phyloP scores from a whole-genome alignment of 2,329 filamentous ascomycete species.

The Botrytis hyacinthi region DNA sequence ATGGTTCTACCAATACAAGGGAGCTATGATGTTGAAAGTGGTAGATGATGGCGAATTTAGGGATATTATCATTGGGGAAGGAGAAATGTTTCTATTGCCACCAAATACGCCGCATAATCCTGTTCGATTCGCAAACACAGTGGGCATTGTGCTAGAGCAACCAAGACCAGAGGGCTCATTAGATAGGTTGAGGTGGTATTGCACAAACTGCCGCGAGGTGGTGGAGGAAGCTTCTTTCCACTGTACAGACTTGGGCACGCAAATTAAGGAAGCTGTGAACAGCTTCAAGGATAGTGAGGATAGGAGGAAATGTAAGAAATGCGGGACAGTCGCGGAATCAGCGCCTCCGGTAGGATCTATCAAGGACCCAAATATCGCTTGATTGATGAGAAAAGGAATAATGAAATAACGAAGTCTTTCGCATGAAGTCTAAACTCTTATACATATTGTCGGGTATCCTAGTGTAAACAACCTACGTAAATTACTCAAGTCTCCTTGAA shows the following conservation, averaged over 20 bases:
- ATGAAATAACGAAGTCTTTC: not conserved
- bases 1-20: constrained; percentile 97
- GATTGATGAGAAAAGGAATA: constrained; percentile 12
- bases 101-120: constrained; percentile 97
- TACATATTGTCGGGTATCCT: constrained; percentile 14
- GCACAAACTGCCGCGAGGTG: constrained; percentile 62
- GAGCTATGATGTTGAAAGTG: constrained; percentile 89
- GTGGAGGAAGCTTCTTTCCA: constrained; percentile 87
- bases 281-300: constrained; percentile 69
- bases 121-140: constrained; percentile 86
- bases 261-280: constrained; percentile 91
- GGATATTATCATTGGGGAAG: constrained; percentile 87
- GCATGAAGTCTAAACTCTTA: not conserved
- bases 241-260: constrained; percentile 85
- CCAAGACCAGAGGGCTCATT: constrained; percentile 65
- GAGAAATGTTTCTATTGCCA: constrained; percentile 89
- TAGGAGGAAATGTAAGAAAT: constrained; percentile 72
- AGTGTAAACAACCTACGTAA: not conserved
- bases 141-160: constrained; percentile 93
- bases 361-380: constrained; percentile 53
- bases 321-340: constrained; percentile 72
- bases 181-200: constrained; percentile 91
- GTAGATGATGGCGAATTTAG: constrained; percentile 72
- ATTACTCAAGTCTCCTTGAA: constrained; percentile 66
- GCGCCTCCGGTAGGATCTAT: constrained; percentile 61